Conservation (phyloP, 1,284 basidiomycete species). For the Rhizopogon parksii region DNA sequence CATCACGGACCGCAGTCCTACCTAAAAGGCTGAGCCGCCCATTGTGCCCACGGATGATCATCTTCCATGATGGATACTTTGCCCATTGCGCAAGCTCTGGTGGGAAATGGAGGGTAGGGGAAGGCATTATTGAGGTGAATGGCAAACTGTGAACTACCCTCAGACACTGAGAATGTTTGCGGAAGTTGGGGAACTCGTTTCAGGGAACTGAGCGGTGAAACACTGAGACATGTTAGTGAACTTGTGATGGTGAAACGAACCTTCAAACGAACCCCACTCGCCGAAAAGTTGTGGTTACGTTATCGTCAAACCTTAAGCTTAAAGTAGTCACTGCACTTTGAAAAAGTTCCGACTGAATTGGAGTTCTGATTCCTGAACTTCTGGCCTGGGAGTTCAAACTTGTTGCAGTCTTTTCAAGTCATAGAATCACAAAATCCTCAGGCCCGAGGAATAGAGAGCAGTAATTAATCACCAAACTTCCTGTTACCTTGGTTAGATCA, state of each 20-base stretch:
- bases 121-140: conserved; percentile 57
- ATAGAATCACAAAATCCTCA: no score
- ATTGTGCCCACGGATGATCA: conserved; percentile 55
- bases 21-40: conserved; percentile 55
- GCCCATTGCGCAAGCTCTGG: conserved; percentile 54
- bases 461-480: not conserved
- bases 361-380: no score
- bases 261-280: no score
- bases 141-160: conserved; percentile 14
- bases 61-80: conserved; percentile 52
- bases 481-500: not conserved
- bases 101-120: conserved; percentile 32
- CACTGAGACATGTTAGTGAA: not conserved
- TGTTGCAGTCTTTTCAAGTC: no score
- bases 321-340: no score
- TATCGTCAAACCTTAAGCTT: no score
- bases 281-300: no score
- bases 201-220: not conserved
- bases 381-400: no score
- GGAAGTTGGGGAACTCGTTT: not conserved
- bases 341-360: no score
- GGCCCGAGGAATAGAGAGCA: no score
- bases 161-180: not conserved
- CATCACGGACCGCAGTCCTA: conserved; percentile 25
- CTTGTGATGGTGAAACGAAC: no score